A percentile compares a stretch with the other conserved stretches of the same genome.
Evolutionary conservation across 768 basidiomycete species (phyloP).

Genomic region (Tulasnella sp.): DNA sequence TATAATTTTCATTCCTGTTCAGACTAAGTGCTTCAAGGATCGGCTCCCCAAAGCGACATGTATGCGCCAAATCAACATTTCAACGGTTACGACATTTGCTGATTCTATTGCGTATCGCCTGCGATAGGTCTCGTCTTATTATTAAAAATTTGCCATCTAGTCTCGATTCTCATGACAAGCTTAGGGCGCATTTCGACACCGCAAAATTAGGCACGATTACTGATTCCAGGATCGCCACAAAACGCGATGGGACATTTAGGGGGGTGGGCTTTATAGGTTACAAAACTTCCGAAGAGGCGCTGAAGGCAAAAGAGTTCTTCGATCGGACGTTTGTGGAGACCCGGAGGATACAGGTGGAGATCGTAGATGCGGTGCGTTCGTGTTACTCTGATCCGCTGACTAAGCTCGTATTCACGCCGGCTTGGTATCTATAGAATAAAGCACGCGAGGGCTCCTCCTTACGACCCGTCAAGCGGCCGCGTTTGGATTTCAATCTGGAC

Average conservation of each 20-base stretch:
- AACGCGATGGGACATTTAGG: constrained; percentile 67
- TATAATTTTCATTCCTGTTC: too few species aligned
- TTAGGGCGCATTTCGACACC: constrained; percentile 63
- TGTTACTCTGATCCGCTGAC: constrained; percentile 21
- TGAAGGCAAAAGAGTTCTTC: constrained; percentile 74
- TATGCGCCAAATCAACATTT: neutral
- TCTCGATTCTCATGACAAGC: constrained; percentile 54
- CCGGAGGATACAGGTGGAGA: constrained; percentile 64
- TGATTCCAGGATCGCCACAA: constrained; percentile 76
- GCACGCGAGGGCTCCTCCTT: constrained; percentile 54
- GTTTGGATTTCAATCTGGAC: constrained; percentile 35
- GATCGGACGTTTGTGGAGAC: constrained; percentile 80
- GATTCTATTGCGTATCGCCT: neutral
- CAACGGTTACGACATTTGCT: neutral
- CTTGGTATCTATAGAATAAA: constrained; percentile 36
- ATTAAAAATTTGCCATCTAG: constrained; percentile 75
- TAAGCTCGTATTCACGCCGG: neutral
- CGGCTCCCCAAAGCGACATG: neutral
- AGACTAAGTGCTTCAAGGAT: too few species aligned
- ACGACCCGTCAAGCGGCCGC: constrained; percentile 65
- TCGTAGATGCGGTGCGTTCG: constrained; percentile 65
- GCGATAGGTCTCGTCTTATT: constrained; percentile 72
- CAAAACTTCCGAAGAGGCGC: constrained; percentile 73
- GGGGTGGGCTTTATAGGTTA: constrained; percentile 93
- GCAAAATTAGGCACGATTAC: constrained; percentile 70